Evolutionary conservation across 2,329 filamentous ascomycete species (phyloP), one percentile per base, ranked within the genome.

Genomic region (Colletotrichum filicis): DNA sequence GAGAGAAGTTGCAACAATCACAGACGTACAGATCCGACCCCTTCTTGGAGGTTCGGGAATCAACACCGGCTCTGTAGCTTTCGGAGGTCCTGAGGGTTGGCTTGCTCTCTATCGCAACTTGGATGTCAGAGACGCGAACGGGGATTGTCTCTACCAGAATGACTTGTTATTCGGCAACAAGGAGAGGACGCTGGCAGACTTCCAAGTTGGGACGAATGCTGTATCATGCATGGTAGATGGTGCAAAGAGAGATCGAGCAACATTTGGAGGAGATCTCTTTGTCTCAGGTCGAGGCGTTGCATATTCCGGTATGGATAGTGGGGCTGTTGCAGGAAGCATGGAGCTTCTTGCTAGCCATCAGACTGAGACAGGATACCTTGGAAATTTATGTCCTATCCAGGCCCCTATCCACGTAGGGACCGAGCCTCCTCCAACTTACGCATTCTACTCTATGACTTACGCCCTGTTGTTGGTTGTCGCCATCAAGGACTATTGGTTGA

Each of bases 381-480:
- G 71, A 16, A 74, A 67, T 24, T 6, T 74, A 1, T 74, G 71
- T 53, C 67, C 68, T 7, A 71, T 71, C 9, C 68, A 71, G 22
- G 62, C 71, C 0, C 71, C 68, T 5, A 9, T 63, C 11, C 68
- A 71, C 28, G 19, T 14, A 4, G 71, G 46, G 3, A 26, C 60
- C 3, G 68, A 63, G 9, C 49, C 62, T 37, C 71, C 68, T 12
- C 71, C 63, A 8, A 67, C 68, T 7, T 71, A 74, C 42, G 71
- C 68, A 22, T 74, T 71, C 19, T 67, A 74, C 58, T 71, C 71
- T 5, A 62, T 74, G 30, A 74, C 71, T 0, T 74, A 74, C 1
- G 71, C 71, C 11, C 30, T 66, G 6, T 59, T 74, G 4, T 32
- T 74, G 22, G 53, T 60, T 1, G 71, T 74, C 19, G 68, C 68